Conservation (phyloP, 495 filamentous ascomycete species). For the Lophiostoma macrostomum region DNA sequence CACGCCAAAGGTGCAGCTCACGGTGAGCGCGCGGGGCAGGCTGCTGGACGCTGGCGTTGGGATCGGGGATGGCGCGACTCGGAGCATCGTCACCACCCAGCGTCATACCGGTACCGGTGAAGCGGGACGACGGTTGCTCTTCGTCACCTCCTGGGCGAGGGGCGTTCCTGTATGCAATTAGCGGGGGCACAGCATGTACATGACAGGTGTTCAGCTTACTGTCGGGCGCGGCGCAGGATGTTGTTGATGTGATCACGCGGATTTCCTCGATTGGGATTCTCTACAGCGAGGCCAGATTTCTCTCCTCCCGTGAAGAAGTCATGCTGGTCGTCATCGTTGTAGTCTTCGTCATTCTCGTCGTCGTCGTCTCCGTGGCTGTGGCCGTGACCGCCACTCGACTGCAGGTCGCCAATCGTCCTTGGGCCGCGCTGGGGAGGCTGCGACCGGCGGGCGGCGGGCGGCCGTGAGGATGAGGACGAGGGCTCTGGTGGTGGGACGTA, state of each 20-base stretch:
- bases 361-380: constrained; percentile 49
- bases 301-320: constrained; percentile 94
- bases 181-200: background rate
- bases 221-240: constrained; percentile 77
- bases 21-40: constrained; percentile 57
- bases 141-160: constrained; percentile 58
- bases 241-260: constrained; percentile 69
- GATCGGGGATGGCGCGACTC: constrained; percentile 67
- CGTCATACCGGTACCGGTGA: constrained; percentile 78
- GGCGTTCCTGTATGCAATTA: constrained; percentile 51
- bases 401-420: constrained; percentile 57
- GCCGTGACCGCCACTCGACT: constrained; percentile 43
- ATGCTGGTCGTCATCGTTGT: constrained; percentile 62
- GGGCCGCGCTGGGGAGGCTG: constrained; percentile 45
- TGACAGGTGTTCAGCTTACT: constrained; percentile 50
- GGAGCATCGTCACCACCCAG: constrained; percentile 87
- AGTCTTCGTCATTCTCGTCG: constrained; percentile 58
- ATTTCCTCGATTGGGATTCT: constrained; percentile 64
- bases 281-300: constrained; percentile 92
- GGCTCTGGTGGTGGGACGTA: constrained; percentile 20
- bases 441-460: constrained; percentile 39
- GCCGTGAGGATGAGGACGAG: constrained; percentile 16
- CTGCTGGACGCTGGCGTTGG: constrained; percentile 47
- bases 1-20: constrained; percentile 83
- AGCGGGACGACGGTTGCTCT: constrained; percentile 54